A percentile compares a stretch with the other conserved stretches of the same genome.
These are phyloP conservation scores for Xylaria sp. DNA, from an alignment of 2,329 filamentous ascomycete species.

Conservation along the genomic window DNA sequence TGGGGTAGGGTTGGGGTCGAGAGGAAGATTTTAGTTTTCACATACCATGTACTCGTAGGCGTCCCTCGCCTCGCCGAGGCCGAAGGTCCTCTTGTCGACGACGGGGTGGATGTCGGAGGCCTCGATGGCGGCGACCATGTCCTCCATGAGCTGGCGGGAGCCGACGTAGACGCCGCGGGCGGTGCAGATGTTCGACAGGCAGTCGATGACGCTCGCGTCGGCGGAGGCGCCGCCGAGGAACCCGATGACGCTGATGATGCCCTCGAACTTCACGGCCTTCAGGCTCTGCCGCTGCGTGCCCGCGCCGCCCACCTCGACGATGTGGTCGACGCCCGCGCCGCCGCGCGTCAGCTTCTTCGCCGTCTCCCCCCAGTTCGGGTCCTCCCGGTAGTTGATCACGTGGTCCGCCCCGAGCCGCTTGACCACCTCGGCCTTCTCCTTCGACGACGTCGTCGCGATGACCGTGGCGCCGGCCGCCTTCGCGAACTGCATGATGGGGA, in stretches of 20 bases:
- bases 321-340: conserved; percentile 50
- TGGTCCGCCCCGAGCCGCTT: conserved; percentile 52
- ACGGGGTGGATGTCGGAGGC: conserved; percentile 47
- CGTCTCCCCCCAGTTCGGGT: conserved; percentile 48
- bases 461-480: conserved; percentile 52
- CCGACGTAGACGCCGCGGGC: conserved; percentile 47
- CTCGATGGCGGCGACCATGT: conserved; percentile 48
- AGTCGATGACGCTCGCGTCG: conserved; percentile 56
- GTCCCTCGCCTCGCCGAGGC: conserved; percentile 41
- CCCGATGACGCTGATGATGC: conserved; percentile 49
- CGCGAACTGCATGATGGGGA: conserved; percentile 48
- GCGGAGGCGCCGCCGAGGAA: conserved; percentile 47
- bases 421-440: conserved; percentile 47
- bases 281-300: conserved; percentile 49
- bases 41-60: conserved; percentile 58
- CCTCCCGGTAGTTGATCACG: conserved; percentile 54
- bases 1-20: conserved; percentile 1
- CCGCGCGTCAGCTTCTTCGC: conserved; percentile 45
- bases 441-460: conserved; percentile 52
- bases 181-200: conserved; percentile 44
- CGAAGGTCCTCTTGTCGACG: conserved; percentile 42
- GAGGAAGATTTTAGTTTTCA: neutral
- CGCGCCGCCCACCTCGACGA: conserved; percentile 53
- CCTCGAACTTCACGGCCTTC: conserved; percentile 48
- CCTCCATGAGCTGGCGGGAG: conserved; percentile 43